Base-by-base conservation (phyloP, 306 rosid species). In the Potentilla sterilis region DNA sequence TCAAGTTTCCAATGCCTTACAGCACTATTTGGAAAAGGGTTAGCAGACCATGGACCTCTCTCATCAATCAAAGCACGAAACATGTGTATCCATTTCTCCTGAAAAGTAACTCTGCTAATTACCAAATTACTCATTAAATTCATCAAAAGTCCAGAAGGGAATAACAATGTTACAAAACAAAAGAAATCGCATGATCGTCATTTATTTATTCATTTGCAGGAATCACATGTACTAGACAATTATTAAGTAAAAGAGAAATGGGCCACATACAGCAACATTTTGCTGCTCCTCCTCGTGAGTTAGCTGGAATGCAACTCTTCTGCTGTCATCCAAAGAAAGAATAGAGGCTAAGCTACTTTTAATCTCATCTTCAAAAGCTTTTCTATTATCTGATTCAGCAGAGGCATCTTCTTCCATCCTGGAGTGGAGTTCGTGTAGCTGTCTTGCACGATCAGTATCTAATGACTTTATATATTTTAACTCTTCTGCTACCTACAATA, bases 41-140 rank as follows among this genome's bases (percentile, higher is more conserved):
- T 92, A 34, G 97, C 83, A 81, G 97, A 95, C 98, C 98, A 95
- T 3, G 98, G 96, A 80, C 98, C 98, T 78, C 98, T 89, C 87
- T 95, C 98, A 80, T 95, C 98, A 81, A 87, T 95, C 82, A 95
- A 84, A 81, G 97, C 87, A 41, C 98, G 98, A 79, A 90, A 92
- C 87, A 92, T 82, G 91, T 90, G 98, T 75, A 92, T 87, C 98
- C 98, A 95, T 79, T 92, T 95, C 83, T 89, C 98, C 98, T 95
- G 92, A 64, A 79, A 82, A 67, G 78, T 49, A 89, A 76, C 54
- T 83, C 66, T 2, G 51, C 38, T 70, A 73, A 55, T 72, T 69
- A 67, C 75, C 37, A 52, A 52, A 63, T 37, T 43, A 77, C 61
- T 49, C 47, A 73, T 72, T 65, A 82, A 69, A 55, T 62, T 34